phyloP scores from a whole-genome alignment of 1,139 yeast species.

The Pichia inconspicua region DNA sequence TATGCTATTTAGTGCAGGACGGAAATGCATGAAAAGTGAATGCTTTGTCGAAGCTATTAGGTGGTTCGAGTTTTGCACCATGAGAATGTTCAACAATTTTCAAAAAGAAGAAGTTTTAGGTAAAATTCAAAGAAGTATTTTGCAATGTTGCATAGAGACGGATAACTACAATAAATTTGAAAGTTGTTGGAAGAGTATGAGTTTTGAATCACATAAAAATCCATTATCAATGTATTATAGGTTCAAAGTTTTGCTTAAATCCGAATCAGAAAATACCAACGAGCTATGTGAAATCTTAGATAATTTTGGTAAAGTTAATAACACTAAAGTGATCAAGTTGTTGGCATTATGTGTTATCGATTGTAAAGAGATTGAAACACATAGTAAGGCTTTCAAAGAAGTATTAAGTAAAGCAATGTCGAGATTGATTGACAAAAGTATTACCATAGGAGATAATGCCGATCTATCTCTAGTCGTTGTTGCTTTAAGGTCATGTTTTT shows the following conservation, averaged over 20 bases:
- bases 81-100: constrained; percentile 18
- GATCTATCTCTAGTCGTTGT: constrained; percentile 17
- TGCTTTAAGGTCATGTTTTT: constrained; percentile 22
- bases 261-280: constrained; percentile 14
- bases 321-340: constrained; percentile 12
- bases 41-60: constrained; percentile 16
- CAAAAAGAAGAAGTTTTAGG: constrained; percentile 22
- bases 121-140: constrained; percentile 27
- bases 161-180: constrained; percentile 16
- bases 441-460: constrained; percentile 1
- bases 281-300: constrained; percentile 11
- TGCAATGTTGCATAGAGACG: constrained; percentile 21
- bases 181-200: constrained; percentile 15
- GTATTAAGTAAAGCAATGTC: constrained; percentile 18
- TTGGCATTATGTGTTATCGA: constrained; percentile 23
- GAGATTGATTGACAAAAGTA: constrained; percentile 16
- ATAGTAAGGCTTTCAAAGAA: not conserved
- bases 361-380: constrained; percentile 7
- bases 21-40: constrained; percentile 18
- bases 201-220: constrained; percentile 13
- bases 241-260: constrained; percentile 19
- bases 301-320: constrained; percentile 7
- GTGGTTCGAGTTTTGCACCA: constrained; percentile 27
- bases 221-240: constrained; percentile 26
- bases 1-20: constrained; percentile 30